Evolutionary conservation across 1,284 basidiomycete species (phyloP), one percentile per base, ranked within the genome.

Genomic region (Inonotus hispidus): DNA sequence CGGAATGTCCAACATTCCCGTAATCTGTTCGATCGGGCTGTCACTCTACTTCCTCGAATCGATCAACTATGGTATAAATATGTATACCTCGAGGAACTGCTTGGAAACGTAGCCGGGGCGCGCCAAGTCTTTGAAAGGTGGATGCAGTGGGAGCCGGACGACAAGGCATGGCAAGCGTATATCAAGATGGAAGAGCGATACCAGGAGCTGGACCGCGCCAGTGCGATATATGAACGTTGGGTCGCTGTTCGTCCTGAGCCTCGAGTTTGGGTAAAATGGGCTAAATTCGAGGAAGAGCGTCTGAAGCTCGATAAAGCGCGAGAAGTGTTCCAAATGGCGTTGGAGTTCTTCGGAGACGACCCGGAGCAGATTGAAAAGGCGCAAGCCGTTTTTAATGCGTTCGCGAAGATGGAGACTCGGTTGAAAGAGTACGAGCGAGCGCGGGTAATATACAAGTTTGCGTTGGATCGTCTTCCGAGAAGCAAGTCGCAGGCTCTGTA

Each of bases 131-230:
- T 99, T 69, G 97, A 99, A 74, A 83, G 96, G 53, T 99, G 96
- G 96, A 97, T 99, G 94, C 83, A 90, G 66, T 99, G 97, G 97
- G 95, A 99, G 72, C 97, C 97, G 0, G 94, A 98, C 70, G 97
- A 99, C 82, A 98, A 98, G 78, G 95, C 96, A 5, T 99, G 96
- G 97, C 91, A 94, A 71, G 93, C 93, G 11, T 99, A 97, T 74
- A 93, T 99, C 80, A 96, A 98, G 78, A 79, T 99, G 72, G 97
- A 99, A 77, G 86, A 92, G 70, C 83, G 96, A 53, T 99, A 99
- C 73, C 80, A 88, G 65, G 97, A 99, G 75, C 75, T 87, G 41
- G 96, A 98, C 68, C 82, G 95, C 11, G 96, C 95, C 1, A 96
- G 93, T 66, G 81, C 86, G 23, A 89, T 99, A 52, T 98, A 97